Conservation (phyloP, 306 rosid genomes). For the Citrullus amarus region DNA sequence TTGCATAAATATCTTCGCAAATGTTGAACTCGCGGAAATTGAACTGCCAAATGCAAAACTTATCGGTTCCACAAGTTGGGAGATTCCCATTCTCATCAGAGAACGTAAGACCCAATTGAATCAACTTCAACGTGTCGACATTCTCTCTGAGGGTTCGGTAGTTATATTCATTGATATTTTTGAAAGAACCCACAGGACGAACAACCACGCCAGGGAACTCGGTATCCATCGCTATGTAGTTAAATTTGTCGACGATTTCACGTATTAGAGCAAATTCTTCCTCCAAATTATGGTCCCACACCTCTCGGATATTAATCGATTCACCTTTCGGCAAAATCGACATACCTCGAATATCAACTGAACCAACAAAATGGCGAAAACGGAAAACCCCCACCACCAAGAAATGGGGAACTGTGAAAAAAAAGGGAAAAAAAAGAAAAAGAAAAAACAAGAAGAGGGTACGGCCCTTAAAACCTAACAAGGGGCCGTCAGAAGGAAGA, state of each 20-base stretch:
- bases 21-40: constrained; percentile 58
- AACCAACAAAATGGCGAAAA: constrained; percentile 14
- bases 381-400: neutral
- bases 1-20: constrained; percentile 44
- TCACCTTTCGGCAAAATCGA: constrained; percentile 62
- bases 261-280: constrained; percentile 67
- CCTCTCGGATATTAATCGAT: constrained; percentile 79
- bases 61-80: constrained; percentile 53
- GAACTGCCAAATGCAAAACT: constrained; percentile 47
- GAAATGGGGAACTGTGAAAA: neutral
- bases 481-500: neutral
- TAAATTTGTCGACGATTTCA: constrained; percentile 40
- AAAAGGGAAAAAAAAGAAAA: neutral
- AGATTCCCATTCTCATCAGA: constrained; percentile 65
- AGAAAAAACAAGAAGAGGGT: neutral
- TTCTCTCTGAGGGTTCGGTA: constrained; percentile 76
- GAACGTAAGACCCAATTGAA: constrained; percentile 81
- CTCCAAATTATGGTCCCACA: constrained; percentile 74
- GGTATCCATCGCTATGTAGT: constrained; percentile 74
- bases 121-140: constrained; percentile 82
- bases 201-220: constrained; percentile 91
- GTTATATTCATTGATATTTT: constrained; percentile 61
- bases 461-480: constrained; percentile 28
- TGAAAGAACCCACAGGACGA: constrained; percentile 65
- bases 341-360: constrained; percentile 32